Base-by-base conservation (phyloP, 306 rosid species). In the Casuarina glauca region DNA sequence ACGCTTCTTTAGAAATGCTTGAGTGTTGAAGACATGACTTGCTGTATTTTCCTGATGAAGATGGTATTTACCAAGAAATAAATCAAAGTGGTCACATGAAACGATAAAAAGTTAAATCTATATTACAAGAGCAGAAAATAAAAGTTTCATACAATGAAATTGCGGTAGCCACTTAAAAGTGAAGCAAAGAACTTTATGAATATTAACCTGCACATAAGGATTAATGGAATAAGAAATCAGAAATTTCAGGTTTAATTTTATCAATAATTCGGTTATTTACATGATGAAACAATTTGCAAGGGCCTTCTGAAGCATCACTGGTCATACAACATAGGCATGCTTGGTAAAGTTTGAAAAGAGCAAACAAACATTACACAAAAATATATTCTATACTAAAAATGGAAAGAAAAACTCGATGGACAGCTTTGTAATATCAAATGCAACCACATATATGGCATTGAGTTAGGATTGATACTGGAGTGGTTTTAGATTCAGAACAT, bases 171-270 rank as follows among this genome's bases (percentile, higher is more conserved):
- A 77, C 98, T 95, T 86, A 95, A 75, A 85, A 95, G 86, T 50
- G 92, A 89, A 76, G 98, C 99, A 82, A 95, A 93, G 88, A 95
- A 95, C 90, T 88, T 91, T 44, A 95, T 86, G 90, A 95, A 95
- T 81, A 91, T 90, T 84, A 95, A 81, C 91, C 99, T 95, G 97
- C 93, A 86, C 74, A 75, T 75, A 45, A 74, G 75, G 79, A 71
- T 50, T 64, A 66, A 70, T 51, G 51, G 57, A 75, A 76, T 8
- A 62, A 80, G 80, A 87, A 64, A 84, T 54, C 58, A 70, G 43
- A 75, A 50, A 60, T 74, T 68, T 46, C 26, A 43, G 41, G 68
- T 39, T 73, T 61, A 16, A 51, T 70, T 53, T 67, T 58, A 74
- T 74, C 68, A 75, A 70, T 52, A 48, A 6, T 69, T 80, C 41